Evolutionary conservation across 108 stramenopile genomes (phyloP).

Genomic region (Thalassiosira profunda): DNA sequence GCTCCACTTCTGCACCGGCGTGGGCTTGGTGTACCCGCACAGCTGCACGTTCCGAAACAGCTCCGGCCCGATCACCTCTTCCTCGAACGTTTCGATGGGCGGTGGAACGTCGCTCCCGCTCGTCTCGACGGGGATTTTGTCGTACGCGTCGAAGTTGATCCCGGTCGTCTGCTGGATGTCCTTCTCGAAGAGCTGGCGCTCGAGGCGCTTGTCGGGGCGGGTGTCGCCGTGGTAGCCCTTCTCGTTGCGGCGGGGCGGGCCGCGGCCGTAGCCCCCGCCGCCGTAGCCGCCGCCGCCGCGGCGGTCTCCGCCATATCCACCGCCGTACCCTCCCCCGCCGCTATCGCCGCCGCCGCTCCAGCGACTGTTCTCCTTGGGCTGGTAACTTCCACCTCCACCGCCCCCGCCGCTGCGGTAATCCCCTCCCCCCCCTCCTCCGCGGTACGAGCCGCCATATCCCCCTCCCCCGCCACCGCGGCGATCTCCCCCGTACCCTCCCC

Average conservation of each 20-base stretch:
- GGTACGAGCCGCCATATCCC: slow-evolving; percentile 30
- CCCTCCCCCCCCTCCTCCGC: slow-evolving; percentile 42
- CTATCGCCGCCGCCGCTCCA: slow-evolving; percentile 18
- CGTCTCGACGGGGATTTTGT: slow-evolving; percentile 98
- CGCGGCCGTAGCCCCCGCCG: slow-evolving; percentile 29
- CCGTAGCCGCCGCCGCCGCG: slow-evolving; percentile 19
- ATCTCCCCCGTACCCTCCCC: slow-evolving; percentile 29
- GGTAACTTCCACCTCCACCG: slow-evolving; percentile 20
- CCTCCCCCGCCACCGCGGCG: slow-evolving; percentile 42
- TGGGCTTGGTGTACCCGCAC: slow-evolving; percentile 95
- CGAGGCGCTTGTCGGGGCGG: slow-evolving; percentile 75
- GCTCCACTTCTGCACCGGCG: slow-evolving; percentile 99
- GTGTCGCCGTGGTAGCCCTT: slow-evolving; percentile 91
- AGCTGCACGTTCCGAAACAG: slow-evolving; percentile 92
- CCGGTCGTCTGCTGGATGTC: slow-evolving; percentile 94
- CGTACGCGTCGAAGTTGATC: slow-evolving; percentile 99
- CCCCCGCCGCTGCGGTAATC: slow-evolving; percentile 23
- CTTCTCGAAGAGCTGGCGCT: slow-evolving; percentile 73
- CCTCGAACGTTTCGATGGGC: slow-evolving; percentile 89
- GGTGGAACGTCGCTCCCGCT: slow-evolving; percentile 88
- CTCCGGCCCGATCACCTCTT: slow-evolving; percentile 91
- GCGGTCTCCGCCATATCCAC: slow-evolving; percentile 28
- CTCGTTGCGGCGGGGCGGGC: slow-evolving; percentile 45
- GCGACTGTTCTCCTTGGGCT: slow-evolving; percentile 7
- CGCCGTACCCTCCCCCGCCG: slow-evolving; percentile 30